phyloP scores from a whole-genome alignment of 805 yeast species.

The Lipomyces oligophaga region DNA sequence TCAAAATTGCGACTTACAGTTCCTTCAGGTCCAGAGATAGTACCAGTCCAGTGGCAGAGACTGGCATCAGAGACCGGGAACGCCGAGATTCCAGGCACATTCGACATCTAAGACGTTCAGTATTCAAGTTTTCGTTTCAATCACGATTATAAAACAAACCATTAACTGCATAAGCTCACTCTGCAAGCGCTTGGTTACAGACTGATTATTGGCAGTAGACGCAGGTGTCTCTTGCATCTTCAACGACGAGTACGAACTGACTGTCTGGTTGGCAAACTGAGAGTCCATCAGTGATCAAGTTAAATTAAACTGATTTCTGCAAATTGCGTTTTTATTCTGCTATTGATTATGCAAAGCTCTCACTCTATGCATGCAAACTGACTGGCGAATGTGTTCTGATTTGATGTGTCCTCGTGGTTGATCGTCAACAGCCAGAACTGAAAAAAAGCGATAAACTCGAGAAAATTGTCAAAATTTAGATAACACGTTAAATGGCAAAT shows the following conservation, averaged over 20 bases:
- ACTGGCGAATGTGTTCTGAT: no score
- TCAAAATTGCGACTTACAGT: slow-evolving; percentile 37
- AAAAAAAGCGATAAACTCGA: no score
- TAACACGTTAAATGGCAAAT: no score
- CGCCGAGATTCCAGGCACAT: slow-evolving; percentile 51
- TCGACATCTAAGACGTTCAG: slow-evolving; percentile 38
- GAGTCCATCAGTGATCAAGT: slow-evolving; percentile 21
- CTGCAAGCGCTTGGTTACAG: slow-evolving; percentile 50
- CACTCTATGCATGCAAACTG: no score
- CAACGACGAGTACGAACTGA: slow-evolving; percentile 21
- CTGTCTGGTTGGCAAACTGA: slow-evolving; percentile 26
- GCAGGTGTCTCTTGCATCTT: slow-evolving; percentile 27
- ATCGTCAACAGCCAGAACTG: no score
- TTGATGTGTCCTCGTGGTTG: no score
- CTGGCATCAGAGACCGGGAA: slow-evolving; percentile 53
- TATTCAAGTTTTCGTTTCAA: background rate
- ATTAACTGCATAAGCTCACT: slow-evolving; percentile 52
- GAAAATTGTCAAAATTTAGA: no score
- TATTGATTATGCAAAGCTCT: no score
- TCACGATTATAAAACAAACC: slow-evolving; percentile 31
- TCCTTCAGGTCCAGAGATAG: slow-evolving; percentile 54
- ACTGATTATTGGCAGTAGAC: slow-evolving; percentile 41
- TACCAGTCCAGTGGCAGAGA: slow-evolving; percentile 54
- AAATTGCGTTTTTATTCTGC: no score
- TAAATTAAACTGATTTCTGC: background rate